phyloP scores from a whole-genome alignment of 2,329 filamentous ascomycete species.

The Herpotrichia juniperi region DNA sequence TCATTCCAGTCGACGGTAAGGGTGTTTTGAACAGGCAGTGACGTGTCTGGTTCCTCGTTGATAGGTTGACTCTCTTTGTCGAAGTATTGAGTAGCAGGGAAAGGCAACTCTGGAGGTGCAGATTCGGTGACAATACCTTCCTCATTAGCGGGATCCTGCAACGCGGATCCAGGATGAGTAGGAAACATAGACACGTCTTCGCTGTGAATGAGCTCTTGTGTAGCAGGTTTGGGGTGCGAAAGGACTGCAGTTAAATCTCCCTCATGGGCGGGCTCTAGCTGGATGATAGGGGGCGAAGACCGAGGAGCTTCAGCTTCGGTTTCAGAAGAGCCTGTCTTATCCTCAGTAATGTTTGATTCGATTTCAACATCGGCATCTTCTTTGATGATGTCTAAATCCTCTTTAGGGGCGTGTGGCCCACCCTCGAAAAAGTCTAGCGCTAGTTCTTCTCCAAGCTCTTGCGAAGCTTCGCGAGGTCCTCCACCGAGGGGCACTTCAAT shows the following conservation, averaged over 20 bases:
- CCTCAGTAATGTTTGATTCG: neutral
- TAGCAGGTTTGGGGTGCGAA: neutral
- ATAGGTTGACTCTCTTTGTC: neutral
- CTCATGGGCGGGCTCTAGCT: neutral
- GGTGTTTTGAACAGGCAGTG: neutral
- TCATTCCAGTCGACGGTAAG: neutral
- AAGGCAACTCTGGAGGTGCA: neutral
- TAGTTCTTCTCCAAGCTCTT: conserved; percentile 24
- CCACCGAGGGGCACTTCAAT: neutral
- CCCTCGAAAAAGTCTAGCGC: neutral
- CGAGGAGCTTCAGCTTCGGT: neutral
- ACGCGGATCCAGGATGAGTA: neutral
- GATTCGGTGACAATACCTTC: neutral
- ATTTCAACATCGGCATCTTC: too few species aligned
- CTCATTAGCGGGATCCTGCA: neutral
- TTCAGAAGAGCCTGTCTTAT: neutral
- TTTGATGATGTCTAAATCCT: too few species aligned
- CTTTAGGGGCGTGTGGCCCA: neutral
- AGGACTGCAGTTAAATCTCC: neutral
- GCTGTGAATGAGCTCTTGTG: neutral
- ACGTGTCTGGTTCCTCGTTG: neutral
- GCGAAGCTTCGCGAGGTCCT: conserved; percentile 13
- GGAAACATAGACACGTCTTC: neutral
- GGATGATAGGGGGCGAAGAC: neutral
- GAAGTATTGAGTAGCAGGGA: neutral